Evolutionary conservation across 768 basidiomycete species (phyloP), one percentile per base, ranked within the genome.

Genomic region (Tricholoma bakamatsutake): DNA sequence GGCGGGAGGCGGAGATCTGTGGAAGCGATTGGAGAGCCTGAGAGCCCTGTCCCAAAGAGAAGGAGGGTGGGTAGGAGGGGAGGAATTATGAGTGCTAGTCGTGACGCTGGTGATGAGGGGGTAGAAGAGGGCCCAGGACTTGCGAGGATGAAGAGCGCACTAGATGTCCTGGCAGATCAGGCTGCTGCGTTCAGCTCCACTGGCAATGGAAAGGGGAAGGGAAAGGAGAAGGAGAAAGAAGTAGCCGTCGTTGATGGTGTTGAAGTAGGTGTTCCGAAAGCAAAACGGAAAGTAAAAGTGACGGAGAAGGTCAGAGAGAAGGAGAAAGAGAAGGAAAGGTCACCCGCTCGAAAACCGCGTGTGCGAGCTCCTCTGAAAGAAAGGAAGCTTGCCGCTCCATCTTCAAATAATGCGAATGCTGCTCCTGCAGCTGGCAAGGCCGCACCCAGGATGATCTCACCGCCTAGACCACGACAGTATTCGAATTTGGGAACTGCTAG

Each of bases 141-240:
- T 39, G 66, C 63, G n/a, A 66, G 74, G 48, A 68, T 76, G 46
- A 71, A 69, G 57, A 80, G 81, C 57, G 87, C 83, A 6, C 70
- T 90, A 62, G 86, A 90, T 61, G 85, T 90, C 7, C 71, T 89
- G 33, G 88, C 87, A 1, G 86, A 88, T 60, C 85, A 88, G 64
- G 85, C 88, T 3, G 83, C 83, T 7, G 80, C 71, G 13, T 80
- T 67, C 68, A 73, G 66, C 65, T 75, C 61, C 58, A 73, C 62
- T 64, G 73, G 58, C 50, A 66, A 63, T 53, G 15, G 52, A 51
- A 48, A 47, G 17, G 55, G 57, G 34, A 61, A 62, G 40, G 65
- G 50, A 0, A 61, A 61, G 42, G 60, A 43, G 18, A 55, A 57
- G 42, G 59, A 63, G 31, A 57, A 58, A 8, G 54, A 55, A 30